Evolutionary conservation across 164 flowering plant species (phyloP).

Genomic region (Buxus sempervirens): DNA sequence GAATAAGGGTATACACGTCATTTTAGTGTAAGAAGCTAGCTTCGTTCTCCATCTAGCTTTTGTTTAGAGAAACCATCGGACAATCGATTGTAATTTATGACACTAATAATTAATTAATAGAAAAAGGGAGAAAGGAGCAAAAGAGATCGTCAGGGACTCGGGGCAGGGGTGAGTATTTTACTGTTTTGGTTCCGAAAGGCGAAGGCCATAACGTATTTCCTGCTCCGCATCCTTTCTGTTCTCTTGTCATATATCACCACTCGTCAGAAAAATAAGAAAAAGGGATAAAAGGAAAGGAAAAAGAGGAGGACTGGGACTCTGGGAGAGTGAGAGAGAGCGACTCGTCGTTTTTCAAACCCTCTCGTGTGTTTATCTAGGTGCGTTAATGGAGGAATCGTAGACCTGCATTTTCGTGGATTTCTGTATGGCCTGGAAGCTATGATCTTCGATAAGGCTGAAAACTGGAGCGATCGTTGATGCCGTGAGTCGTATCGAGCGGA

Average conservation of each 20-base stretch:
- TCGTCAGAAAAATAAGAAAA: background rate
- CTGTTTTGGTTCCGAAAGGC: background rate
- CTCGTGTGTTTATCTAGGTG: background rate
- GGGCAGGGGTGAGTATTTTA: no score
- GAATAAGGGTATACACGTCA: no score
- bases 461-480: conserved; percentile 12
- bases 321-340: background rate
- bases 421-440: conserved; percentile 6
- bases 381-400: conserved; percentile 10
- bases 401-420: conserved; percentile 13
- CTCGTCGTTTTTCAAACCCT: conserved; percentile 5
- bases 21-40: no score
- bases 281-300: background rate
- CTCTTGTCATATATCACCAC: background rate
- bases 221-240: conserved; percentile 4
- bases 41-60: no score
- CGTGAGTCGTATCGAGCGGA: conserved; percentile 16
- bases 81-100: no score
- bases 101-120: no score
- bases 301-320: background rate
- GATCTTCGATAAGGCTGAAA: background rate
- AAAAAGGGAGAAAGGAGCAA: no score
- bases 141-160: no score
- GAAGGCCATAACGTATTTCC: background rate
- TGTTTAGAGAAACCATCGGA: no score